Evolutionary conservation across 306 rosid genomes (phyloP), one percentile per base, ranked within the genome.

Genomic region (Sesbania bispinosa): DNA sequence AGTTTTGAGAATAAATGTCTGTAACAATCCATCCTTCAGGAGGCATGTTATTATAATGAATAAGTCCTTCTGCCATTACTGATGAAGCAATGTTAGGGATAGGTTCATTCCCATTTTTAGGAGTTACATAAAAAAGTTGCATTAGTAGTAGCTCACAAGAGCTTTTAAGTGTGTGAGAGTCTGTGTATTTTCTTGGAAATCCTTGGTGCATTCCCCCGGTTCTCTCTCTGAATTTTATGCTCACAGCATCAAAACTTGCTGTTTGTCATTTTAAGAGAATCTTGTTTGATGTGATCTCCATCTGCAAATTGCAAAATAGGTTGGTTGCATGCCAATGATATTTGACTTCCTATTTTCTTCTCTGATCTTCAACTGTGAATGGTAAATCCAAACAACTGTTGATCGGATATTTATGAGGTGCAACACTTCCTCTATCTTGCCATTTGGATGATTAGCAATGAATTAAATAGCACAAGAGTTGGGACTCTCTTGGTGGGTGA

Each of bases 11-110:
- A 30, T 45, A 39, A 24, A 30, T 24, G 10, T 62, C 20, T 39
- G 48, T 43, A 71, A 62, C 41, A 71, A 13, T 66, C 71, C 55
- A 35, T 38, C 41, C 62, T 50, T 62, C 42, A 10, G 42, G 54
- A 61, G 62, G n/a, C 30, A 48, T 35, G 32, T 15, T 21, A 20
- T 46, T 21, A 4, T 61, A 47, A 4, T 73, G 2, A 72, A 59
- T 60, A 60, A 46, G 58, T 32, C 39, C 24, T n/a, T n/a, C n/a
- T n/a, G 7, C 19, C 19, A 7, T 47, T 60, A 33, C 50, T 0
- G 41, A n/a, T 33, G 70, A 21, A 33, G 39, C 62, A 35, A 35
- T 59, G 7, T 10, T 36, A 24, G 36, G 62, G 53, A 33, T 19
- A 9, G n/a, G n/a, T n/a, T n/a, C n/a, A n/a, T n/a, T n/a, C n/a